phyloP scores from a whole-genome alignment of 2,329 filamentous ascomycete genomes.

The Delphinella strobiligena region DNA sequence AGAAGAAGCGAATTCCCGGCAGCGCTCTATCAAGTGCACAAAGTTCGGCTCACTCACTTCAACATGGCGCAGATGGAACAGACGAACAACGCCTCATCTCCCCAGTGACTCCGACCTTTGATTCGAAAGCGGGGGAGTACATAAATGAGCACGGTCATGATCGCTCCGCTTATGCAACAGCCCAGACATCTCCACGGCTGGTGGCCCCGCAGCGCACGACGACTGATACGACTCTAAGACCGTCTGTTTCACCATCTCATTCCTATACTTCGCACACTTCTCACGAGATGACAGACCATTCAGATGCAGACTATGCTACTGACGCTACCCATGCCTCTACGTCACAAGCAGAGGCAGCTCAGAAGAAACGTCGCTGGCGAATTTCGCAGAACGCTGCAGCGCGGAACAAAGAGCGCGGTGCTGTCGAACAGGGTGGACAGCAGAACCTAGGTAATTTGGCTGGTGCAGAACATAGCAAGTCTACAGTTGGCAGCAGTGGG shows the following conservation, averaged over 20 bases:
- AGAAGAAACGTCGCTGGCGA: conserved; percentile 63
- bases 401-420: conserved; percentile 18
- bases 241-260: conserved; percentile 60
- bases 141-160: conserved; percentile 14
- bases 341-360: conserved; percentile 40
- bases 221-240: conserved; percentile 44
- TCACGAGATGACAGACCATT: conserved; percentile 66
- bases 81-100: conserved; percentile 19
- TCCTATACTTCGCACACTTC: conserved; percentile 62
- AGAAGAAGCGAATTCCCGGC: conserved; percentile 72
- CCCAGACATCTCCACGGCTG: conserved; percentile 12
- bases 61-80: conserved; percentile 19
- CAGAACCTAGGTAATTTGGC: conserved; percentile 4
- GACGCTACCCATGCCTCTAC: conserved; percentile 27
- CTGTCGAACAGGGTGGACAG: neutral
- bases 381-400: conserved; percentile 38
- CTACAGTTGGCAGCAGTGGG: conserved; percentile 8
- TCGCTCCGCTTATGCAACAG: conserved; percentile 32
- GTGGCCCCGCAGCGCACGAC: conserved; percentile 68
- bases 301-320: conserved; percentile 59
- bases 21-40: conserved; percentile 78
- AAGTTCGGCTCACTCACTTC: conserved; percentile 65
- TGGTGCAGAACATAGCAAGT: conserved; percentile 10
- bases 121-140: conserved; percentile 12
- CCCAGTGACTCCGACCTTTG: conserved; percentile 15